phyloP scores from a whole-genome alignment of 2,329 filamentous ascomycete species.

The Fusarium sp. region DNA sequence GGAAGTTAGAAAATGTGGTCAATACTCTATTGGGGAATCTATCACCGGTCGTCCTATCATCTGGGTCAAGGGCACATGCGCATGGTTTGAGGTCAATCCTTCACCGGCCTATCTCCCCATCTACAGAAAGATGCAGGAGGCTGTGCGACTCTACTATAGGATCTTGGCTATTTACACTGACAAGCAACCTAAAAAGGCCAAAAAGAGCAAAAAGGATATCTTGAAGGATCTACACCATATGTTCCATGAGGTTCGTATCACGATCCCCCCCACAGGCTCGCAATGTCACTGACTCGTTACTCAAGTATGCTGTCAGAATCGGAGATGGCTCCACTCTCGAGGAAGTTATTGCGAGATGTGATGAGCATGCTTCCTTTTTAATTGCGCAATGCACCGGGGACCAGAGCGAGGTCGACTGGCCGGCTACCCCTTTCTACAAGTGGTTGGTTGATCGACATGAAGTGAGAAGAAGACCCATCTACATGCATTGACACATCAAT shows the following conservation, averaged over 20 bases:
- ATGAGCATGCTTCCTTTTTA: slow-evolving; percentile 63
- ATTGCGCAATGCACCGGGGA: slow-evolving; percentile 62
- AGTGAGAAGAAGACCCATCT: slow-evolving; percentile 47
- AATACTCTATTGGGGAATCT: slow-evolving; percentile 65
- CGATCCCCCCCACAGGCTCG: neutral
- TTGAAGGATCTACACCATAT: slow-evolving; percentile 46
- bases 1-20: slow-evolving; percentile 62
- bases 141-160: slow-evolving; percentile 72
- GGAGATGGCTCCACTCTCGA: slow-evolving; percentile 64
- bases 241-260: slow-evolving; percentile 48
- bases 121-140: slow-evolving; percentile 70
- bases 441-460: slow-evolving; percentile 58
- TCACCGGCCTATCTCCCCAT: slow-evolving; percentile 65
- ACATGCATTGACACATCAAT: neutral
- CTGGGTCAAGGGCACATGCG: slow-evolving; percentile 69
- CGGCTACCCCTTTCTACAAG: slow-evolving; percentile 58
- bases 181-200: slow-evolving; percentile 46
- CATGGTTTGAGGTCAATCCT: slow-evolving; percentile 76
- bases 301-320: slow-evolving; percentile 61
- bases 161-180: slow-evolving; percentile 66
- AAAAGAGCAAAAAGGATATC: slow-evolving; percentile 45
- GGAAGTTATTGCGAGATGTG: slow-evolving; percentile 60
- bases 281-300: neutral
- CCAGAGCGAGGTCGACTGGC: slow-evolving; percentile 53
- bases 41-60: slow-evolving; percentile 65